A percentile compares a stretch with the other conserved stretches of the same genome.
Evolutionary conservation across 768 basidiomycete species (phyloP).

Genomic region (Amanita phalloides): DNA sequence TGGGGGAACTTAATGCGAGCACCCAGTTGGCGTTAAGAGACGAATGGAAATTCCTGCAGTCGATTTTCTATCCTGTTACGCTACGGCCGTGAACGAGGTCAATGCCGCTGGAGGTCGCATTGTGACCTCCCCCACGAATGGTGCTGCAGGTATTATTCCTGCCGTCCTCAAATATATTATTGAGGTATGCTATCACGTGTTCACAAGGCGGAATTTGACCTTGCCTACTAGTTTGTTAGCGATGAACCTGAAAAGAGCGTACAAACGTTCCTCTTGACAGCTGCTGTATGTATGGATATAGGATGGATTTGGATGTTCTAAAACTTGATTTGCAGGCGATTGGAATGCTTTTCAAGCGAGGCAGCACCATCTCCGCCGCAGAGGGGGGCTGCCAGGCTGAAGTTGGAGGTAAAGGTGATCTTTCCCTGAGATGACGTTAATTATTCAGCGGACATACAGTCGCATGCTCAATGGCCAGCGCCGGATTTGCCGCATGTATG

Average conservation of each 20-base stretch:
- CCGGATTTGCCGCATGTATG: slow-evolving; percentile 91
- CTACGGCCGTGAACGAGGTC: slow-evolving; percentile 92
- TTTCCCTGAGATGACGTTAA: neutral
- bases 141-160: slow-evolving; percentile 90
- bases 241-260: slow-evolving; percentile 86
- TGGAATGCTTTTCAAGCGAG: slow-evolving; percentile 94
- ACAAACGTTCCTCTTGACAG: slow-evolving; percentile 83
- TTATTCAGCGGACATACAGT: slow-evolving; percentile 29
- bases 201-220: neutral
- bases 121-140: slow-evolving; percentile 91
- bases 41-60: slow-evolving; percentile 86
- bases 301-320: neutral
- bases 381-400: slow-evolving; percentile 95
- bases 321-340: slow-evolving; percentile 42
- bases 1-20: neutral
- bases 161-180: slow-evolving; percentile 84
- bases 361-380: slow-evolving; percentile 93
- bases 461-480: slow-evolving; percentile 93
- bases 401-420: slow-evolving; percentile 59
- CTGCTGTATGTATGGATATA: slow-evolving; percentile 44
- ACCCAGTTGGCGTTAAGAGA: slow-evolving; percentile 31
- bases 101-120: slow-evolving; percentile 90
- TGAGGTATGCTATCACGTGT: slow-evolving; percentile 36
- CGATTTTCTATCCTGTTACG: slow-evolving; percentile 90
- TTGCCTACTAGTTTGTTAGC: slow-evolving; percentile 57